These are phyloP conservation scores for Wickerhamiella brachini DNA, from an alignment of 805 yeast species.

Conservation along the genomic window DNA sequence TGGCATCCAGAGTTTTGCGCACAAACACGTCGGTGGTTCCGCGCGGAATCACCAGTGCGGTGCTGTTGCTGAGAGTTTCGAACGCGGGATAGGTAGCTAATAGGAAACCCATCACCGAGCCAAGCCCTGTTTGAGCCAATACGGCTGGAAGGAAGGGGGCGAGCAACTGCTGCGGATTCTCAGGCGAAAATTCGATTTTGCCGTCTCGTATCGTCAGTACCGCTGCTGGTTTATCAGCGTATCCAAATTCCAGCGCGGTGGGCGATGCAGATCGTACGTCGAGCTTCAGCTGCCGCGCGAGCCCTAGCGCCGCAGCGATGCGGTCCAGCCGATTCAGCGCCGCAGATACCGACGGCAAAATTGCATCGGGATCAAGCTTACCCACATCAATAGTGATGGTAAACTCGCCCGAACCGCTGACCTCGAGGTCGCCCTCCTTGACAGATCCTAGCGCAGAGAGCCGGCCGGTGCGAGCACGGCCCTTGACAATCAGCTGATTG, in stretches of 20 bases:
- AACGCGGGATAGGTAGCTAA: slow-evolving; percentile 11
- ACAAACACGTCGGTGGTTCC: slow-evolving; percentile 12
- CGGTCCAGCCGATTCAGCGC: slow-evolving; percentile 10
- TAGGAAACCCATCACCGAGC: slow-evolving; percentile 10
- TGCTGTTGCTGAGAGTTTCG: slow-evolving; percentile 7
- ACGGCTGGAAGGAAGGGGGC: slow-evolving; percentile 17
- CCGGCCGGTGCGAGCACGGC: slow-evolving; percentile 6
- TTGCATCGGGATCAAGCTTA: not conserved
- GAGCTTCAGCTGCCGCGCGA: slow-evolving; percentile 11
- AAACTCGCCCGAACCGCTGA: slow-evolving; percentile 8
- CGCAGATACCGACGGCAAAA: slow-evolving; percentile 2
- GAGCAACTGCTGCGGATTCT: slow-evolving; percentile 16
- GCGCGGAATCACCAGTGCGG: slow-evolving; percentile 17
- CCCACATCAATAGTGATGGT: slow-evolving; percentile 1
- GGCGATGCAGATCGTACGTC: slow-evolving; percentile 13
- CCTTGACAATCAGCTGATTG: slow-evolving; percentile 6
- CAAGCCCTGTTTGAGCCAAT: slow-evolving; percentile 14
- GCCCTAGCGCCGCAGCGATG: slow-evolving; percentile 14
- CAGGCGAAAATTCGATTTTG: slow-evolving; percentile 7
- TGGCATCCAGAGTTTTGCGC: slow-evolving; percentile 6
- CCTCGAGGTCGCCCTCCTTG: not conserved
- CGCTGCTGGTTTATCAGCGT: slow-evolving; percentile 9
- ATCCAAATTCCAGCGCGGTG: slow-evolving; percentile 11
- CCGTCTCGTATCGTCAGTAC: slow-evolving; percentile 10
- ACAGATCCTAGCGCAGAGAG: slow-evolving; percentile 8